These are phyloP conservation scores for Eimeria praecox DNA, from an alignment of 169 alveolate species.

Conservation along the genomic window DNA sequence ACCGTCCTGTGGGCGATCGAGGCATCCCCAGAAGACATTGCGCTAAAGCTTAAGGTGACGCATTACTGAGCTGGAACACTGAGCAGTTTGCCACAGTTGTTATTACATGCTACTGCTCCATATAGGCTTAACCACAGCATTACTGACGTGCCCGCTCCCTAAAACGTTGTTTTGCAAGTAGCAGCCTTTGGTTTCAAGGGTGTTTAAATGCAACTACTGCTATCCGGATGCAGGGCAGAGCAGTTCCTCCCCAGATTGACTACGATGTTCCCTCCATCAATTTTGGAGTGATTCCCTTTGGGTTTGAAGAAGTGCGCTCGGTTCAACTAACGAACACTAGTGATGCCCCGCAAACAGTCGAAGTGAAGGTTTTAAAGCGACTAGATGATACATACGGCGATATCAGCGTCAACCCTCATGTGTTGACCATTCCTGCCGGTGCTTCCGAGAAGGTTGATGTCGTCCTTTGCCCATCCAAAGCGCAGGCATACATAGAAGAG, in stretches of 20 bases:
- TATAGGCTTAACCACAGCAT: not conserved
- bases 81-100: not conserved
- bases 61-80: not conserved
- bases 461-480: constrained; percentile 66
- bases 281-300: constrained; percentile 95
- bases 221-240: constrained; percentile 91
- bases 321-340: constrained; percentile 93
- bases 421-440: constrained; percentile 41
- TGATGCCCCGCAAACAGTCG: constrained; percentile 86
- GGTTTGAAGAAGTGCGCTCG: constrained; percentile 92
- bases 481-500: constrained; percentile 71
- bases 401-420: constrained; percentile 42
- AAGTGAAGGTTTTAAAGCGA: constrained; percentile 37
- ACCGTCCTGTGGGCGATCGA: constrained; percentile 93
- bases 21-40: constrained; percentile 87
- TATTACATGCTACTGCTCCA: not conserved
- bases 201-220: not conserved
- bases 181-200: not conserved
- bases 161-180: not conserved
- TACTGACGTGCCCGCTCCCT: not conserved
- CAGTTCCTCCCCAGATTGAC: constrained; percentile 95
- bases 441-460: not conserved
- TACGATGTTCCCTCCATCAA: constrained; percentile 93
- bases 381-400: constrained; percentile 51
- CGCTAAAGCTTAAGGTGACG: constrained; percentile 55